Conservation (phyloP, 2,329 filamentous ascomycete species). For the Venturia aucupariae region DNA sequence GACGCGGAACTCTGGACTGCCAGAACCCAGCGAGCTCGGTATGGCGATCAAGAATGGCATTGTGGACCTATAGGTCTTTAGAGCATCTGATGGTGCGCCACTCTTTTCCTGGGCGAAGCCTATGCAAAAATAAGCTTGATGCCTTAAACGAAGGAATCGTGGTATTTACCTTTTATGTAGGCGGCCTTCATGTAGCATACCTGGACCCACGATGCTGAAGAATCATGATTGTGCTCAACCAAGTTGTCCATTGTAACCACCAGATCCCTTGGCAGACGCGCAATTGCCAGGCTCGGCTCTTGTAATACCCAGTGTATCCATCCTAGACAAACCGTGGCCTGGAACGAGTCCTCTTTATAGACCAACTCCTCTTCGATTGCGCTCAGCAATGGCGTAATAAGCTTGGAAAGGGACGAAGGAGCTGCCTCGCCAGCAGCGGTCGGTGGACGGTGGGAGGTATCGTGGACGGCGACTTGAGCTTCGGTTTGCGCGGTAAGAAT, state of each 20-base stretch:
- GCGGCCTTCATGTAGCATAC: slow-evolving; percentile 72
- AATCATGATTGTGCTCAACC: slow-evolving; percentile 21
- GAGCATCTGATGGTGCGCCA: slow-evolving; percentile 44
- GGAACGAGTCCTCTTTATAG: slow-evolving; percentile 51
- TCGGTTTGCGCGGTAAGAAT: slow-evolving; percentile 39
- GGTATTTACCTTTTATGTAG: slow-evolving; percentile 60
- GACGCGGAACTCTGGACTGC: slow-evolving; percentile 52
- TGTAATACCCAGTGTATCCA: slow-evolving; percentile 76
- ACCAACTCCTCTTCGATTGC: slow-evolving; percentile 32
- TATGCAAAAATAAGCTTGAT: slow-evolving; percentile 20
- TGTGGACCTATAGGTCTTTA: slow-evolving; percentile 57
- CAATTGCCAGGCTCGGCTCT: slow-evolving; percentile 55
- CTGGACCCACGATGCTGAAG: slow-evolving; percentile 64
- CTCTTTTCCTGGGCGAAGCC: slow-evolving; percentile 38
- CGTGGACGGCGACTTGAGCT: slow-evolving; percentile 36
- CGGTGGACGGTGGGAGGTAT: slow-evolving; percentile 20
- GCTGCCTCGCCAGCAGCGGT: slow-evolving; percentile 20
- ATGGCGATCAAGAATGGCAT: slow-evolving; percentile 49
- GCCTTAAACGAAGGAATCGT: neutral
- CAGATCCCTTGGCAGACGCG: slow-evolving; percentile 55
- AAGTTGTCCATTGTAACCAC: slow-evolving; percentile 22
- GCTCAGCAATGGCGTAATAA: slow-evolving; percentile 32
- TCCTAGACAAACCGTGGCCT: slow-evolving; percentile 73
- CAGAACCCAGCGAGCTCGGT: slow-evolving; percentile 38
- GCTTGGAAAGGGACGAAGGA: slow-evolving; percentile 26